Base-by-base conservation (phyloP, 306 rosid species). In the Cucurbita maxima region DNA sequence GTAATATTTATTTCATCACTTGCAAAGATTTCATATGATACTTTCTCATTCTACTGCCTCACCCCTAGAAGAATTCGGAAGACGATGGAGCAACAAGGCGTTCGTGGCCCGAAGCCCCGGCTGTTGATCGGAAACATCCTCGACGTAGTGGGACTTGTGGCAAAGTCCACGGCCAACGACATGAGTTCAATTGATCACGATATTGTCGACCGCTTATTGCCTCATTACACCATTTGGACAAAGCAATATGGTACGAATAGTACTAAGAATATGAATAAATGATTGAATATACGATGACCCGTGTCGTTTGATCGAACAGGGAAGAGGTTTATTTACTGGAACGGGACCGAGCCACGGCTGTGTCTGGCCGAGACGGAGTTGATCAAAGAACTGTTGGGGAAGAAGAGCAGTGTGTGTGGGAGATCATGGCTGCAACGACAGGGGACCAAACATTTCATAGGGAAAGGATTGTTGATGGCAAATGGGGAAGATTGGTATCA, bases 51-150 rank as follows among this genome's bases (percentile, higher is more conserved):
- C 58, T 95, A 95, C 85, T 85, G 71, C 53, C 36, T 89, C 15
- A 91, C 83, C 16, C 99, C 99, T 6, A 80, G 86, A 47, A 84
- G 96, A 66, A 89, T 95, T 78, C 82, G 81, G 79, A 86, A 58
- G 78, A 81, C 76, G 76, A 95, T 95, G 99, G 96, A 84, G 53
- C 76, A 62, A 81, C 99, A 95, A 89, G 99, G 99, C 5, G 90
- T 91, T 50, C 83, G 78, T 37, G 99, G 99, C 48, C 99, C 99
- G 0, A 81, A 88, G 57, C 91, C 90, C 1, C 83, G 90, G 8
- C 83, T 76, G 48, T 83, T 95, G 64, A 76, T 81, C 13, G 97
- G 99, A 20, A 95, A 91, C 86, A 82, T 95, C 86, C 44, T 82
- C 7, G 92, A 89, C 82, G 83, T 91, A 87, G 84, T 88, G 5